A percentile compares a stretch with the other conserved stretches of the same genome.
phyloP scores from a whole-genome alignment of 371 early-diverging fungal genomes.

The Mucor ambiguus region DNA sequence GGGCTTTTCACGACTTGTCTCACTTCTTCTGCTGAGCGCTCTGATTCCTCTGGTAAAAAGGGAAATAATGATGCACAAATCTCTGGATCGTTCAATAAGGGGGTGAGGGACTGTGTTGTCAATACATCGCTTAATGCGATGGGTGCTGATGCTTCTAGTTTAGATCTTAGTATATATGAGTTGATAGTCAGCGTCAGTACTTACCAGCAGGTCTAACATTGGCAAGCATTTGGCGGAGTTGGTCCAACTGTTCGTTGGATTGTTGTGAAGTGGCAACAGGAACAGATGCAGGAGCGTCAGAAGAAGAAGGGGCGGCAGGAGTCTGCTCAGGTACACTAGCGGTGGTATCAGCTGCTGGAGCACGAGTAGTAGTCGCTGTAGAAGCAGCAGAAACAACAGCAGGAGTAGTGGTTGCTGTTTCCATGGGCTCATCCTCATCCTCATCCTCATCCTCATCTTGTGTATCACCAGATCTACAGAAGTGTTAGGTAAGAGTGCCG shows the following conservation, averaged over 20 bases:
- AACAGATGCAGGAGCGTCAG: neutral
- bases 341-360: neutral
- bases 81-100: conserved; percentile 56
- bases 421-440: conserved; percentile 1
- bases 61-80: conserved; percentile 61
- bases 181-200: neutral
- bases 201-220: conserved; percentile 12
- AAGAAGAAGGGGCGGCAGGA: neutral
- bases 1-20: conserved; percentile 63
- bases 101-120: conserved; percentile 52
- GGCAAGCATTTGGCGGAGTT: conserved; percentile 29
- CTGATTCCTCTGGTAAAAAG: conserved; percentile 58
- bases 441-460: conserved; percentile 17
- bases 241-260: conserved; percentile 21
- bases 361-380: neutral
- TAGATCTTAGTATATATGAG: neutral
- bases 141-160: conserved; percentile 5
- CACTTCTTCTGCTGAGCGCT: conserved; percentile 50
- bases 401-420: neutral
- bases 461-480: conserved; percentile 7
- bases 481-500: neutral
- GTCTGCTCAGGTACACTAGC: neutral
- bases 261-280: conserved; percentile 4
- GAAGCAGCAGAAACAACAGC: neutral
- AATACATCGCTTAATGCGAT: conserved; percentile 45